These are phyloP conservation scores for Ceratobasidium sp. DNA, from an alignment of 1,284 basidiomycete genomes.

Conservation along the genomic window DNA sequence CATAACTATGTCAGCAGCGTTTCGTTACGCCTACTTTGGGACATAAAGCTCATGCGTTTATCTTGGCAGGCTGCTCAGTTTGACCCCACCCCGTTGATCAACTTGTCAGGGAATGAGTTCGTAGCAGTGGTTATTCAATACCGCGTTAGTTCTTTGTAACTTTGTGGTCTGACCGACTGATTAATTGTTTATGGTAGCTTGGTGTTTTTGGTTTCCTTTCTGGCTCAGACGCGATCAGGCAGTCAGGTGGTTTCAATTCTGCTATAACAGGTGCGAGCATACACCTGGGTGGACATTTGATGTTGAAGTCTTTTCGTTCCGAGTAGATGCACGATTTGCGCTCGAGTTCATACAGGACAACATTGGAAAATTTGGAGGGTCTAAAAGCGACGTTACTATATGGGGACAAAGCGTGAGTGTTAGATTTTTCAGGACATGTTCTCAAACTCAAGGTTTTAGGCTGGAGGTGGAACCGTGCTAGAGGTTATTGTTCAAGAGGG, in stretches of 20 bases:
- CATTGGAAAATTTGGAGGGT: slow-evolving; percentile 20
- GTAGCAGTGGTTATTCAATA: slow-evolving; percentile 28
- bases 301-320: background rate
- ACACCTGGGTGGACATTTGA: background rate
- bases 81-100: slow-evolving; percentile 26
- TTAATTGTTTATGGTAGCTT: background rate
- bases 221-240: background rate
- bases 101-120: slow-evolving; percentile 20
- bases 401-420: slow-evolving; percentile 21
- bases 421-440: no score
- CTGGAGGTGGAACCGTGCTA: slow-evolving; percentile 23
- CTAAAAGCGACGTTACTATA: slow-evolving; percentile 6
- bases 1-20: slow-evolving; percentile 6
- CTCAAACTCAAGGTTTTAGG: background rate
- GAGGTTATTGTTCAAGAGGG: slow-evolving; percentile 16
- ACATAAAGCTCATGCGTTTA: no score
- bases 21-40: no score
- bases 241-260: slow-evolving; percentile 12
- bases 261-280: slow-evolving; percentile 6
- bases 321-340: slow-evolving; percentile 12
- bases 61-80: slow-evolving; percentile 17
- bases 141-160: background rate
- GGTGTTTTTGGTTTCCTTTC: slow-evolving; percentile 22
- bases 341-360: slow-evolving; percentile 21
- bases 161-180: background rate